Conservation (phyloP, 495 filamentous ascomycete species). For the Penicillium mononematosum region DNA sequence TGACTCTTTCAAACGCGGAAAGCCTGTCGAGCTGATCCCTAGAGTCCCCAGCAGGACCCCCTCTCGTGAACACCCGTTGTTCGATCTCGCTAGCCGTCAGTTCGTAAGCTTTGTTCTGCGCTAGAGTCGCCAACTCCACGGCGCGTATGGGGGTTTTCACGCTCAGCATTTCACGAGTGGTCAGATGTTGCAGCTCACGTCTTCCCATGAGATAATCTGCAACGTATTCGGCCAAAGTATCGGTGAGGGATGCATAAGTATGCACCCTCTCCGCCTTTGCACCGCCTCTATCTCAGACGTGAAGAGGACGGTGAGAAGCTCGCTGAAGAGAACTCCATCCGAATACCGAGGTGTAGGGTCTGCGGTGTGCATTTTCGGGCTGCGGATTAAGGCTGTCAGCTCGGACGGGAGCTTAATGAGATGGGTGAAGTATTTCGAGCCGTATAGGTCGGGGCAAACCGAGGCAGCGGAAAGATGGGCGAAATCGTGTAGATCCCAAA, state of each 20-base stretch:
- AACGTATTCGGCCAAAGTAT: background rate
- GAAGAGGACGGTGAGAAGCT: background rate
- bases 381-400: background rate
- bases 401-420: background rate
- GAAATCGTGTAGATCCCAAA: background rate
- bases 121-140: background rate
- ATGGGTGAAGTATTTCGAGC: background rate
- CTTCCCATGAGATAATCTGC: background rate
- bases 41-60: background rate
- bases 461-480: background rate
- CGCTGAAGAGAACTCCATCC: background rate
- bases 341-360: background rate
- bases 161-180: background rate
- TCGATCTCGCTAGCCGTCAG: background rate
- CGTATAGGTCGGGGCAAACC: background rate
- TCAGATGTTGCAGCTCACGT: background rate
- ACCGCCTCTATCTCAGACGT: background rate
- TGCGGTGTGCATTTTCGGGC: background rate
- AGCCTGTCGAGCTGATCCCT: background rate
- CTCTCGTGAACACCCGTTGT: background rate
- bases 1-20: background rate
- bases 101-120: background rate
- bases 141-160: background rate
- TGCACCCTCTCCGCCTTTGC: background rate
- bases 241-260: background rate